These are phyloP conservation scores for Phalaenopsis aphrodite DNA, from an alignment of 106 monocot species.

Conservation along the genomic window DNA sequence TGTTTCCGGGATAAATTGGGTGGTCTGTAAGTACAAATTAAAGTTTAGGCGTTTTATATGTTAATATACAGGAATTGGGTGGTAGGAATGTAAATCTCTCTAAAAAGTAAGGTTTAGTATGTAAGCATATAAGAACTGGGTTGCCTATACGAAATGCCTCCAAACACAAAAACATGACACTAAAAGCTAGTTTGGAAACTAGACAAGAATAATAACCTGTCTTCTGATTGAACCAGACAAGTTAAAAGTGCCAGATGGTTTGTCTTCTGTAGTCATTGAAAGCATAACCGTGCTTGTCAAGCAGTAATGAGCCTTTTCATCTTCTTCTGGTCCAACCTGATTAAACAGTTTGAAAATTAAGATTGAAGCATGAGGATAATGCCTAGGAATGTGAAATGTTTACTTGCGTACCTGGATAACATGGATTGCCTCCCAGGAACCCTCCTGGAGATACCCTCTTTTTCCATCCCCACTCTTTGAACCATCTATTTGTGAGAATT, in stretches of 20 bases:
- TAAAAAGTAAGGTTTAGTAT: too few relatives aligned
- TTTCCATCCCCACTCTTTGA: slow-evolving; percentile 69
- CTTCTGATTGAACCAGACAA: slow-evolving; percentile 95
- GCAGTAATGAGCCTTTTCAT: slow-evolving; percentile 72
- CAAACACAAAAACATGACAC: not conserved
- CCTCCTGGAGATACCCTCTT: slow-evolving; percentile 79
- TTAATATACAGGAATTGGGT: too few relatives aligned
- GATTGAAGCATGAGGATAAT: not conserved
- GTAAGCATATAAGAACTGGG: too few relatives aligned
- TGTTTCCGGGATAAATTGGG: too few relatives aligned
- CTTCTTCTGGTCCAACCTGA: slow-evolving; percentile 73
- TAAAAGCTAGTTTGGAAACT: not conserved
- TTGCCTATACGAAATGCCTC: too few relatives aligned
- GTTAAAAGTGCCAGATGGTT: slow-evolving; percentile 70
- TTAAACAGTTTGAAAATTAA: not conserved
- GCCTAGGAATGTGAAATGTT: not conserved
- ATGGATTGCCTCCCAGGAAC: slow-evolving; percentile 97
- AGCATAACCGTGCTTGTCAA: slow-evolving; percentile 96
- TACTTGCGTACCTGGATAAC: slow-evolving; percentile 65
- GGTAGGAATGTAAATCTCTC: too few relatives aligned
- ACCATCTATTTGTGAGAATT: slow-evolving; percentile 51
- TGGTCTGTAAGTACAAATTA: too few relatives aligned
- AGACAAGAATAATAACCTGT: slow-evolving; percentile 38
- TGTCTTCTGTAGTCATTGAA: slow-evolving; percentile 75
- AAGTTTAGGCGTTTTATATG: too few relatives aligned